Evolutionary conservation across 116 monocot genomes (phyloP), one percentile per base, ranked within the genome.

Genomic region (Cymodocea nodosa): DNA sequence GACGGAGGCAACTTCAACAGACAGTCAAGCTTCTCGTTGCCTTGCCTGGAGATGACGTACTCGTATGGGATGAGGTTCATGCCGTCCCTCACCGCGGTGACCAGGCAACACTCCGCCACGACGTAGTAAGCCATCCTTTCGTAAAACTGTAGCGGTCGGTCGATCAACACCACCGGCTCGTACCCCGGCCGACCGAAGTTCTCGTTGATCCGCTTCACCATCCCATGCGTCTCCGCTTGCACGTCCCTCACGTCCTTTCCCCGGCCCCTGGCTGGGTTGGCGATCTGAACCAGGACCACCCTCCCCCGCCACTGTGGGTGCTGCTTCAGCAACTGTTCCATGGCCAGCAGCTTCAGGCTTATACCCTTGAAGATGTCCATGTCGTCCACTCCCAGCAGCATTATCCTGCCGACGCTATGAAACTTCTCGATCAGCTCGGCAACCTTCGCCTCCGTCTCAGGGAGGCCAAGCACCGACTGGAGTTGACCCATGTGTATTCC

Each of bases 311-410:
- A 68, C 14, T 67, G 52, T 0, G 78, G 78, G 14, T 71, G 80
- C 4, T 68, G 34, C 55, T 77, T 56, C 49, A 86, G 57, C 23
- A 86, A 44, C 57, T 75, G 73, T 62, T 76, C 86, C 52, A 83
- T 56, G 3, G 83, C 82, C 7, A 77, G 63, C 15, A 86, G 57
- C 68, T 83, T 86, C 69, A 86, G 69, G 35, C 71, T 62, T 25
- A 87, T 87, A 4, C 87, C 87, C 53, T 87, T 87, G 62, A 87
- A 87, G 19, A 87, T 81, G 36, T 87, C 87, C 78, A 78, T 83
- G 59, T 87, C 87, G 51, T 87, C 68, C 19, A 68, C 56, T 17
- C 68, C 68, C 16, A 68, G 56, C 24, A 68, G 12, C 30, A 68
- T 52, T 12, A 52, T 56, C 17, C 17, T 68, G 9, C 36, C 68